phyloP scores from a whole-genome alignment of 2,329 filamentous ascomycete species.

The Dactylella cylindrospora region DNA sequence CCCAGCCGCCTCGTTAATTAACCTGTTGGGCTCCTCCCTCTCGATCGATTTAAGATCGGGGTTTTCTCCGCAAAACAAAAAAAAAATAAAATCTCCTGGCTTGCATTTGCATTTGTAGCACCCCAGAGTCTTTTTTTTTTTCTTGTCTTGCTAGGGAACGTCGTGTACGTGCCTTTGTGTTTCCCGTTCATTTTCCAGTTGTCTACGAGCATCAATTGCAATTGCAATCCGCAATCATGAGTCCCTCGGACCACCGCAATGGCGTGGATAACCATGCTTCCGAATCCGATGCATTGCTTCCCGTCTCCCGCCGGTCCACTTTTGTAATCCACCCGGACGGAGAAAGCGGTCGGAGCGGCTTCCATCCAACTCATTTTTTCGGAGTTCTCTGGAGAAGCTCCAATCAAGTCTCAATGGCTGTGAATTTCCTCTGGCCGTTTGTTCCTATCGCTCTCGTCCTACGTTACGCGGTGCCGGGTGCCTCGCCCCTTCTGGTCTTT shows the following conservation, averaged over 20 bases:
- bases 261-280: slow-evolving; percentile 1
- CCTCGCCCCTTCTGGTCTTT: slow-evolving; percentile 65
- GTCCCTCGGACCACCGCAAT: slow-evolving; percentile 18
- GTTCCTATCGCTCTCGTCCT: slow-evolving; percentile 48
- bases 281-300: slow-evolving; percentile 21
- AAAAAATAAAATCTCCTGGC: too few species aligned
- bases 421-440: slow-evolving; percentile 56
- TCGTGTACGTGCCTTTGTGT: too few species aligned
- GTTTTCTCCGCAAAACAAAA: too few species aligned
- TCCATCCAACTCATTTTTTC: slow-evolving; percentile 67
- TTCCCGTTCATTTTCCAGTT: too few species aligned
- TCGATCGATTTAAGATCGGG: too few species aligned
- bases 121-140: too few species aligned
- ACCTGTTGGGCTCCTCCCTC: too few species aligned
- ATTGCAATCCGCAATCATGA: slow-evolving; percentile 15
- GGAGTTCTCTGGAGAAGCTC: slow-evolving; percentile 66
- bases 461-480: slow-evolving; percentile 59
- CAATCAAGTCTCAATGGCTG: slow-evolving; percentile 63
- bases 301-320: background rate
- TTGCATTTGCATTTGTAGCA: too few species aligned
- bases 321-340: slow-evolving; percentile 57
- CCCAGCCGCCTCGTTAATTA: too few species aligned
- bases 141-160: too few species aligned
- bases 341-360: slow-evolving; percentile 68
- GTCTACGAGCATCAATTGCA: too few species aligned